Evolutionary conservation across 2,329 filamentous ascomycete genomes (phyloP).

Genomic region (Phialocephala subalpina): DNA sequence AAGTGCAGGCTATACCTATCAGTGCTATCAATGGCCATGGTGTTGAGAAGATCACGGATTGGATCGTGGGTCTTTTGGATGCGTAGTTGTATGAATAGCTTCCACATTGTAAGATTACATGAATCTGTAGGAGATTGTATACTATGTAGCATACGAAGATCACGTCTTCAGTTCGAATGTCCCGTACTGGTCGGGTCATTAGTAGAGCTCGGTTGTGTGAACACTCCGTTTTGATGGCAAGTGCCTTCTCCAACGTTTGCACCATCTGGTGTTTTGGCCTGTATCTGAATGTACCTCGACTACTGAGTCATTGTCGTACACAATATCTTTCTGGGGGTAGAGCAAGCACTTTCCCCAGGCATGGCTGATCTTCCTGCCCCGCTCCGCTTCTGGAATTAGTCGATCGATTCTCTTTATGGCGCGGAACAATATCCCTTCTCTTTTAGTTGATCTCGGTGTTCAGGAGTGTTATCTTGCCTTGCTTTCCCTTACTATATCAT

Average conservation of each 20-base stretch:
- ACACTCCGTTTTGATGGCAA: neutral
- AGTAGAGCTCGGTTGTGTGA: neutral
- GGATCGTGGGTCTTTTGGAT: conserved; percentile 71
- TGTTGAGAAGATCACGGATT: conserved; percentile 76
- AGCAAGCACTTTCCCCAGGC: too few species aligned
- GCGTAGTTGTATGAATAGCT: conserved; percentile 2
- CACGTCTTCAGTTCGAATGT: neutral
- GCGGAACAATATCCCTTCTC: too few species aligned
- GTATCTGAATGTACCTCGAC: too few species aligned
- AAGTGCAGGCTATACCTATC: conserved; percentile 65
- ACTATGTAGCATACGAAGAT: neutral
- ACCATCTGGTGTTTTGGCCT: too few species aligned
- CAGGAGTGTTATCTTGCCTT: too few species aligned
- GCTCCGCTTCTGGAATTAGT: too few species aligned
- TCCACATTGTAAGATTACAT: neutral
- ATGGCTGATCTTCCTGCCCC: too few species aligned
- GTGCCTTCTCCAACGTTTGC: too few species aligned
- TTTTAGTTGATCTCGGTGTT: neutral
- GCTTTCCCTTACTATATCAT: too few species aligned
- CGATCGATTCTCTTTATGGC: too few species aligned
- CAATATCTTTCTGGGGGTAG: too few species aligned
- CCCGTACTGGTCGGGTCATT: neutral
- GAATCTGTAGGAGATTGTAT: neutral
- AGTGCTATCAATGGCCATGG: conserved; percentile 91
- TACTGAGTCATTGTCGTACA: too few species aligned